These are phyloP conservation scores for Ogataea pini DNA, from an alignment of 805 yeast species.

Conservation along the genomic window DNA sequence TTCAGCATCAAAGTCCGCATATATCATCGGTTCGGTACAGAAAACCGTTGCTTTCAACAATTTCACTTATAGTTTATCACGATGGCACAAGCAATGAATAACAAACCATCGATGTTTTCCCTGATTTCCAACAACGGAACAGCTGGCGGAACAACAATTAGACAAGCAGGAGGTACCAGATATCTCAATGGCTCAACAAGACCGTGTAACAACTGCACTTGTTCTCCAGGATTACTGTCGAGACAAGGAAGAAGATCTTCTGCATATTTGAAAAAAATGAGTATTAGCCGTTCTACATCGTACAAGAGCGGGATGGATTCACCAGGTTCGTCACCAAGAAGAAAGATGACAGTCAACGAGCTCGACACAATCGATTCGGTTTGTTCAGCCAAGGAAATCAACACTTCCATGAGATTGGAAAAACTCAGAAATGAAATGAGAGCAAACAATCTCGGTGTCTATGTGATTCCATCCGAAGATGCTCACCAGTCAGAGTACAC, in stretches of 20 bases:
- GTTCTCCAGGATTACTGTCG: slow-evolving; percentile 79
- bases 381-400: slow-evolving; percentile 43
- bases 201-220: slow-evolving; percentile 74
- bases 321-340: slow-evolving; percentile 39
- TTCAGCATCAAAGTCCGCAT: background rate
- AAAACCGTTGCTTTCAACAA: background rate
- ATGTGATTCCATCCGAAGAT: slow-evolving; percentile 62
- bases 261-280: slow-evolving; percentile 36
- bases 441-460: slow-evolving; percentile 59
- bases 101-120: slow-evolving; percentile 46
- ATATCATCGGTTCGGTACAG: background rate
- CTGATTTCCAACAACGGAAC: slow-evolving; percentile 35
- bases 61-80: background rate
- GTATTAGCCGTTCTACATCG: slow-evolving; percentile 25
- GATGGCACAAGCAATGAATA: slow-evolving; percentile 35
- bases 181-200: slow-evolving; percentile 31
- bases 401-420: slow-evolving; percentile 60
- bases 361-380: slow-evolving; percentile 29
- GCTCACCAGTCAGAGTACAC: slow-evolving; percentile 67
- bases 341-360: slow-evolving; percentile 28
- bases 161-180: slow-evolving; percentile 27
- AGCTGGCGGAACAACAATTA: slow-evolving; percentile 34
- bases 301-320: slow-evolving; percentile 29
- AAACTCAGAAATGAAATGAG: slow-evolving; percentile 67
- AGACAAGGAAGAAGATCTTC: slow-evolving; percentile 65